These are phyloP conservation scores for Actinidia polygama DNA, from an alignment of 179 eudicot species.

Conservation along the genomic window DNA sequence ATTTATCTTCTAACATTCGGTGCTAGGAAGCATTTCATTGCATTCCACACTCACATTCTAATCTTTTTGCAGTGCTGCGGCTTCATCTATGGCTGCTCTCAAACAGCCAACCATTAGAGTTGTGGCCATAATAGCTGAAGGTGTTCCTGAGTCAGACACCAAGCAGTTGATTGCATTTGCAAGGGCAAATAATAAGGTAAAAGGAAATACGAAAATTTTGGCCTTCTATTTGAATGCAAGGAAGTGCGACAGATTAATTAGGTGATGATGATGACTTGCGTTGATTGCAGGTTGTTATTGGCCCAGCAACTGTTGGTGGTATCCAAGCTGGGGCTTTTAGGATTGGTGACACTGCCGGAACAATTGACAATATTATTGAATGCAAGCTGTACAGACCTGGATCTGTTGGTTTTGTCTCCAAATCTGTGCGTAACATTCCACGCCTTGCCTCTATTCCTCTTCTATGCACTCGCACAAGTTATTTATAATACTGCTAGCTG, in stretches of 20 bases:
- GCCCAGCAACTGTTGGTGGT: constrained; percentile 99
- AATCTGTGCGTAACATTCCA: constrained; percentile 67
- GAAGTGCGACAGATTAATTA: neutral
- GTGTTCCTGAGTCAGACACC: constrained; percentile 97
- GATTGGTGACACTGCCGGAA: constrained; percentile 99
- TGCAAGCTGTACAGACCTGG: constrained; percentile 99
- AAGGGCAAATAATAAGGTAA: constrained; percentile 92
- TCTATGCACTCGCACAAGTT: neutral
- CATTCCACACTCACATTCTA: constrained; percentile 7
- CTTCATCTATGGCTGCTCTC: constrained; percentile 91
- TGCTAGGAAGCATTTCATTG: neutral
- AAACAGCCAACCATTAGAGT: constrained; percentile 98
- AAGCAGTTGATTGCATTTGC: constrained; percentile 95
- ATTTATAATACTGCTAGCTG: neutral
- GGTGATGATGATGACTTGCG: constrained; percentile 13
- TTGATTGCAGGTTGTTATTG: constrained; percentile 75
- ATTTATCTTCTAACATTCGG: neutral
- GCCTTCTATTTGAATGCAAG: neutral
- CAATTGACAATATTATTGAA: constrained; percentile 92
- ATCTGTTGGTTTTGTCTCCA: constrained; percentile 98
- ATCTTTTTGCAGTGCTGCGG: constrained; percentile 82
- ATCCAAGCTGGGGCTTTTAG: constrained; percentile 99
- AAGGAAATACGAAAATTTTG: neutral
- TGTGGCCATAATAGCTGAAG: constrained; percentile 97
- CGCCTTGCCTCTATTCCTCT: neutral